phyloP scores from a whole-genome alignment of 2,329 filamentous ascomycete genomes.

The Scedosporium aurantiacum region DNA sequence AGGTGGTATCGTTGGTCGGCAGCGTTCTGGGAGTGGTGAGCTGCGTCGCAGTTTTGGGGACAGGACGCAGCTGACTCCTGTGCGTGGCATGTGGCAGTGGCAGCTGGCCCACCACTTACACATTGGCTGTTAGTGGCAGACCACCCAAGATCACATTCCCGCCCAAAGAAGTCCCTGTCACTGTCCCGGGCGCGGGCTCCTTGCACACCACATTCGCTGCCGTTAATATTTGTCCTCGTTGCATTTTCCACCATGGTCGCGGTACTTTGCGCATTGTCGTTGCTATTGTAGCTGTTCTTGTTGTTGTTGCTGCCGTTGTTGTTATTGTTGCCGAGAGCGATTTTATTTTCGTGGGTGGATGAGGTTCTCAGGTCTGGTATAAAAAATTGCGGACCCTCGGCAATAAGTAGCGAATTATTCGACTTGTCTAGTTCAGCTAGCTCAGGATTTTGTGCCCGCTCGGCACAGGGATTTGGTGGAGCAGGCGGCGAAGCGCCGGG shows the following conservation, averaged over 20 bases:
- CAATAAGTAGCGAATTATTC: background rate
- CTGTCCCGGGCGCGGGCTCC: background rate
- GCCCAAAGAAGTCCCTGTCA: background rate
- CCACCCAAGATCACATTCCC: background rate
- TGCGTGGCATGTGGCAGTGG: background rate
- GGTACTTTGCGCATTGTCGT: background rate
- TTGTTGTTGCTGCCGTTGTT: background rate
- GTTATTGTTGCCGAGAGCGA: background rate
- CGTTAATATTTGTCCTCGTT: background rate
- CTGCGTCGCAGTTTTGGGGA: no score
- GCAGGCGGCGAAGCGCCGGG: background rate
- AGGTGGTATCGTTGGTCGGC: background rate
- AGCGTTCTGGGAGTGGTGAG: no score
- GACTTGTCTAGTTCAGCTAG: no score
- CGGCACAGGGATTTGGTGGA: background rate
- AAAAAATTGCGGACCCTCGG: background rate
- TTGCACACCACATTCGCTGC: background rate
- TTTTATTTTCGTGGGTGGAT: background rate
- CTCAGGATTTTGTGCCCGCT: background rate
- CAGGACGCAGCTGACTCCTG: background rate
- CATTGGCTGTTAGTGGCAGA: background rate
- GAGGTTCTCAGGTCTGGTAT: background rate
- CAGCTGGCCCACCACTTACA: background rate
- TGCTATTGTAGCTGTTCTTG: background rate
- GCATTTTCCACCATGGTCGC: background rate